A percentile compares a stretch with the other conserved stretches of the same genome.
These are phyloP conservation scores for Flaveria bidentis DNA, from an alignment of 129 eudicot species.

Conservation along the genomic window DNA sequence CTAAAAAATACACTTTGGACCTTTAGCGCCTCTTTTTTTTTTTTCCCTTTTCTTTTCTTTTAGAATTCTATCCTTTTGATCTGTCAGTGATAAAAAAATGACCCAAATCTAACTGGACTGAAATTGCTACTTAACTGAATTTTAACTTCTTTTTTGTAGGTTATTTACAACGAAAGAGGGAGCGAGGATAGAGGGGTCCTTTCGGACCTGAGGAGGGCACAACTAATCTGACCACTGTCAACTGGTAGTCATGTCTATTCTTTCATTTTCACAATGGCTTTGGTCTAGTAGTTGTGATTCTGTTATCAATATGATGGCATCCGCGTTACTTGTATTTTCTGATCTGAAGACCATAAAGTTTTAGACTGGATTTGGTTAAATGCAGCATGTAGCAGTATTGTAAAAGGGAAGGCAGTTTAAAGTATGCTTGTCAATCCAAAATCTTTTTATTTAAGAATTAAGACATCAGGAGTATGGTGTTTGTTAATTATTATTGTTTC, in stretches of 20 bases:
- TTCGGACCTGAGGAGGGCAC: slow-evolving; percentile 66
- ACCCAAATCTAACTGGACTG: neutral
- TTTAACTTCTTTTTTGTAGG: slow-evolving; percentile 45
- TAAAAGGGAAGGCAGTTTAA: slow-evolving; percentile 23
- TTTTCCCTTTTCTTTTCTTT: too few species aligned
- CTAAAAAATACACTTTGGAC: neutral
- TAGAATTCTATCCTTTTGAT: neutral
- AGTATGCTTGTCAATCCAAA: slow-evolving; percentile 16
- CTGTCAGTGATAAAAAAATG: neutral
- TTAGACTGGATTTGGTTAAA: slow-evolving; percentile 20
- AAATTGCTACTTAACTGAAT: neutral
- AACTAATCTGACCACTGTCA: slow-evolving; percentile 40
- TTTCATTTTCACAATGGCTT: slow-evolving; percentile 1
- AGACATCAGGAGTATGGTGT: neutral
- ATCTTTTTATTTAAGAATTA: neutral
- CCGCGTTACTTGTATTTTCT: slow-evolving; percentile 12
- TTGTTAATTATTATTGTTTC: neutral
- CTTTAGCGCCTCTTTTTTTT: too few species aligned
- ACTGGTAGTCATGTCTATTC: neutral
- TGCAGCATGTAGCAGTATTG: slow-evolving; percentile 28
- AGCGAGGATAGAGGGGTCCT: slow-evolving; percentile 71
- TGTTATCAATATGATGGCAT: too few species aligned
- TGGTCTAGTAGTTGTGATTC: slow-evolving; percentile 10
- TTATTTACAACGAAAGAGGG: slow-evolving; percentile 67
- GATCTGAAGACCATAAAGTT: neutral